Base-by-base conservation (phyloP, 495 filamentous ascomycete species). In the Neurospora tetrasperma region DNA sequence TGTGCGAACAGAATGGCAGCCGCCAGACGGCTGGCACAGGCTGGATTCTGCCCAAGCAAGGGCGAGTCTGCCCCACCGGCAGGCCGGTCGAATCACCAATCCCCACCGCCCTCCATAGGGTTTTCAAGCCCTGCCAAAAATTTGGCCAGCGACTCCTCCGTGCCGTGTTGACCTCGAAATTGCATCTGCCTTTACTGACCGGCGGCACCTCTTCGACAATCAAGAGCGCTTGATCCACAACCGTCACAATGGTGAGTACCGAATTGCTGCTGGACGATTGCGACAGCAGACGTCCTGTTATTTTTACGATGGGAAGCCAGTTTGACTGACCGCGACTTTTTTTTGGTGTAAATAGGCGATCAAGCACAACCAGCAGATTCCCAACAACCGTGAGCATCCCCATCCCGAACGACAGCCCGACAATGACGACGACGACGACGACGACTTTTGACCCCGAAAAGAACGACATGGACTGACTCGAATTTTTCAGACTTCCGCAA, bases 351-450 rank as follows among this genome's bases (percentile, higher is more conserved):
- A 69, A 46, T 75, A 80, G 92, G 92, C 96, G 88, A 97, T 99
- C 92, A 97, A 97, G 89, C 95, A 98, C 90, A 99, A 99, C 86
- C 94, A 99, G 89, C 92, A 96, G 89, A 92, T 99, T 86, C 94
- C 89, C 82, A 90, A 96, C 90, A 97, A 96, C 90, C 96, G 93
- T 96, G 87, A 86, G 92, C 87, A 80, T 73, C 69, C 62, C 69
- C 73, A 71, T 70, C 70, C 74, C 77, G 59, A 75, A 27, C 27
- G 54, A 62, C 27, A 35, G 54, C 27, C 54, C 71, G 39, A 71
- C 73, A 72, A 74, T 70, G 31, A 71, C 73, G 73, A 23, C 23
- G 23, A 71, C 73, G 73, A 74, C 74, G 71, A 76, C 59, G 46
- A 72, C 69, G 69, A 73, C 69, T 46, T 18, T 41, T 62, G 20